Evolutionary conservation across 1,139 yeast species (phyloP).

Genomic region (Pichia sp.): DNA sequence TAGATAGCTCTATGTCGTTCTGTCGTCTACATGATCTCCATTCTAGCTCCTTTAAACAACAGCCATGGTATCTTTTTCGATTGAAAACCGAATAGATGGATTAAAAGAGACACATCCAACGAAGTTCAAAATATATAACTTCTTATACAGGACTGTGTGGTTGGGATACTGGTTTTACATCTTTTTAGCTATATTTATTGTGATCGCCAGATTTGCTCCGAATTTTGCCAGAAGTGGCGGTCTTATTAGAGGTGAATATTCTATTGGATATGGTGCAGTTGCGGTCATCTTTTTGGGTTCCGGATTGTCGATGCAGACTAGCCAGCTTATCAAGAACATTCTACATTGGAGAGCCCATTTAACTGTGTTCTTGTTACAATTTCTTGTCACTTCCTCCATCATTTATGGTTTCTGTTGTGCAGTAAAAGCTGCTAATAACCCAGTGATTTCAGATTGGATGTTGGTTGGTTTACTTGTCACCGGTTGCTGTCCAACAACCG

Average conservation of each 20-base stretch:
- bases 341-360: constrained; percentile 78
- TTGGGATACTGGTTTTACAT: constrained; percentile 57
- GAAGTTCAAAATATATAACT: constrained; percentile 5
- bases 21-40: background rate
- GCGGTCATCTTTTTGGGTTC: constrained; percentile 76
- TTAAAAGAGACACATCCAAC: constrained; percentile 7
- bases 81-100: constrained; percentile 3
- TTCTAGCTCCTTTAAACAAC: background rate
- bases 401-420: constrained; percentile 70
- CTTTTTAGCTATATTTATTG: constrained; percentile 59
- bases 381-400: constrained; percentile 66
- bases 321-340: constrained; percentile 49
- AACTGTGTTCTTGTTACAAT: constrained; percentile 58
- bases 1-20: background rate
- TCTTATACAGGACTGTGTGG: constrained; percentile 13
- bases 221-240: constrained; percentile 81
- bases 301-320: constrained; percentile 69
- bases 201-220: constrained; percentile 72
- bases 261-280: constrained; percentile 81
- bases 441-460: constrained; percentile 59
- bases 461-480: constrained; percentile 76
- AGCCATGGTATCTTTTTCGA: background rate
- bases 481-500: constrained; percentile 86
- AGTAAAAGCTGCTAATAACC: constrained; percentile 50
- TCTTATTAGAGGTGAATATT: constrained; percentile 59